phyloP scores from a whole-genome alignment of 2,329 filamentous ascomycete genomes.

The Apiospora saccharicola region DNA sequence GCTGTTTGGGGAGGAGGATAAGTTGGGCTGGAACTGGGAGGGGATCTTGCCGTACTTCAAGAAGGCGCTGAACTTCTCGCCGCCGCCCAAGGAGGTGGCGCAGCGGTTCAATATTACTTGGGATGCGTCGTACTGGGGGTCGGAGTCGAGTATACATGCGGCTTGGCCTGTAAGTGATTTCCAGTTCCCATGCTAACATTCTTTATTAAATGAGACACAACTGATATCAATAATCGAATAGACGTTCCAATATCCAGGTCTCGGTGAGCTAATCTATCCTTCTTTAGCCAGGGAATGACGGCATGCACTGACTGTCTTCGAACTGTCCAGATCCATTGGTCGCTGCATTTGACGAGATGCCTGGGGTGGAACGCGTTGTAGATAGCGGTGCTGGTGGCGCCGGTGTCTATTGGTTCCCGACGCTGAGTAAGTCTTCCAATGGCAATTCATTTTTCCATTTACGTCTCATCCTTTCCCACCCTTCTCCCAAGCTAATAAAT shows the following conservation, averaged over 20 bases:
- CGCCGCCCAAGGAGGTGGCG: constrained; percentile 34
- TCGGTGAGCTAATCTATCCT: constrained; percentile 29
- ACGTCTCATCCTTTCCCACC: too few species aligned
- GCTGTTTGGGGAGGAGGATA: constrained; percentile 47
- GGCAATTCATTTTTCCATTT: too few species aligned
- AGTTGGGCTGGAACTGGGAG: constrained; percentile 42
- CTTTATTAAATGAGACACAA: too few species aligned
- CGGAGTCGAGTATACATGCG: constrained; percentile 45
- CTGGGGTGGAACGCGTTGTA: constrained; percentile 46
- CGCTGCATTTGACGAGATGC: constrained; percentile 47
- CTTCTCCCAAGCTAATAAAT: neutral
- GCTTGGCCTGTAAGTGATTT: constrained; percentile 42
- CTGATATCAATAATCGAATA: neutral
- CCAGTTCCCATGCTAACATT: too few species aligned
- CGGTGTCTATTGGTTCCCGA: constrained; percentile 52
- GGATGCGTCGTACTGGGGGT: constrained; percentile 47
- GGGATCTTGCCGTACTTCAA: constrained; percentile 43
- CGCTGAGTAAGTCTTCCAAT: constrained; percentile 35
- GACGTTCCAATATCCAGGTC: constrained; percentile 46
- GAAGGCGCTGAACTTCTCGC: constrained; percentile 39
- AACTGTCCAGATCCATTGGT: constrained; percentile 37
- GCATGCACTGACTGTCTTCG: neutral
- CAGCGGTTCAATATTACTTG: constrained; percentile 43
- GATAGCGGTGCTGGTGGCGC: constrained; percentile 50
- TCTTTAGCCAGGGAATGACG: neutral